Evolutionary conservation across 106 monocot genomes (phyloP), one percentile per base, ranked within the genome.

Genomic region (Dendrobium catenatum): DNA sequence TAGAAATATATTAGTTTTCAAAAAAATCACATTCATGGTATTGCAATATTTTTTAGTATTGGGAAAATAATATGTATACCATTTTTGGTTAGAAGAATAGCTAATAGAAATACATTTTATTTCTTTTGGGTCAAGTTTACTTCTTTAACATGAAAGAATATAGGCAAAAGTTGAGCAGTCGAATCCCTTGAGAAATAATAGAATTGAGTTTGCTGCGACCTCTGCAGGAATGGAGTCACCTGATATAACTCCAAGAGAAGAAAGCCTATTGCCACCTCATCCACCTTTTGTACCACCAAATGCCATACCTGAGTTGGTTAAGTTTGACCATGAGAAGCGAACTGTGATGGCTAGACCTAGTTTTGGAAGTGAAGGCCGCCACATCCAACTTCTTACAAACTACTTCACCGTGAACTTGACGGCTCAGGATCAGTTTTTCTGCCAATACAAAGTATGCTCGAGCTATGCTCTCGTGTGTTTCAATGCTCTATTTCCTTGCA

Each of bases 371-470:
- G 73, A 81, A 33, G 91, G 91, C 5, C 75, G 68, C 13, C 79
- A 22, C 13, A 78, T 91, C 27, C 73, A 70, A 42, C 64, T 91
- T 59, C 78, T 83, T 27, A 77, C 91, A 3, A 91, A 91, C 31
- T 82, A 91, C 44, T 91, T 91, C 18, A n/a, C 29, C 51, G 89
- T 83, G 18, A 79, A 41, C 64, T 55, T 89, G 7, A 67, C 33
- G 51, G 49, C 48, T 5, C 44, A 26, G 13, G 85, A 91, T 80
- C 68, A 47, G 33, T 79, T 81, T 42, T 91, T 91, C 75, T 85
- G 75, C 48, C 87, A 89, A 16, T 91, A 91, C 77, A 91, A 55
- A 72, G 91, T 91, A 85, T 77, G 85, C 29, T 40, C 64, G 26
- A 15, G 10, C 49, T 42, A 37, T 33, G 2, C 42, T 55, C 16